phyloP scores from a whole-genome alignment of 129 eudicot species.

The Smallanthus sonchifolius region DNA sequence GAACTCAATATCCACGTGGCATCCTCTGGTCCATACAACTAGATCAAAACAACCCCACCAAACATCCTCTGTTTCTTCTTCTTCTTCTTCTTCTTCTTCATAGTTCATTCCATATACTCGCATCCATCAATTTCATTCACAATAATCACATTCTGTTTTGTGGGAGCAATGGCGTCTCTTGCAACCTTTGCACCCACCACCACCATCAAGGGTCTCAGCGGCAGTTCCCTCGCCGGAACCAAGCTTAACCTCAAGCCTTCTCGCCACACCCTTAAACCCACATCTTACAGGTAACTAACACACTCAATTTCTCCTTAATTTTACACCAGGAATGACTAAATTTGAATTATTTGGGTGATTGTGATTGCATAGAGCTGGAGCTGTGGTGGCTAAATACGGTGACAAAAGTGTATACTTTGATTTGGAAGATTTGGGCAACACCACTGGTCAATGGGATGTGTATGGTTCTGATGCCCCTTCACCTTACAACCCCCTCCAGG shows the following conservation, averaged over 20 bases:
- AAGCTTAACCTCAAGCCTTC: slow-evolving; percentile 72
- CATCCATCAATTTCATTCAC: slow-evolving; percentile 13
- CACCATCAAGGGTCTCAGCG: slow-evolving; percentile 77
- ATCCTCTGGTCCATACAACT: slow-evolving; percentile 35
- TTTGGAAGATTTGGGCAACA: slow-evolving; percentile 94
- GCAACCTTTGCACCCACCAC: slow-evolving; percentile 74
- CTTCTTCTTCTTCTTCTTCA: too few species aligned
- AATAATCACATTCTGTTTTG: slow-evolving; percentile 7
- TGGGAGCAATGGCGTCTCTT: slow-evolving; percentile 66
- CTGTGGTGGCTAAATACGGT: slow-evolving; percentile 95
- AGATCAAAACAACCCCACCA: slow-evolving; percentile 21
- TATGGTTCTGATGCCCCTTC: slow-evolving; percentile 99
- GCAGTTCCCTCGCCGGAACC: slow-evolving; percentile 83
- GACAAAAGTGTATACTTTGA: slow-evolving; percentile 98
- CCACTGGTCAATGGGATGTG: slow-evolving; percentile 98
- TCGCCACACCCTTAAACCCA: slow-evolving; percentile 38
- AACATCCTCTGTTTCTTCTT: neutral
- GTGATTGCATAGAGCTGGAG: slow-evolving; percentile 45
- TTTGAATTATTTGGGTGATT: neutral
- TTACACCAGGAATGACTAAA: neutral
- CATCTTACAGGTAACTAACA: slow-evolving; percentile 8
- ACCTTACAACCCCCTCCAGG: slow-evolving; percentile 97
- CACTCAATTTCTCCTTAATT: neutral
- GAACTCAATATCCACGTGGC: slow-evolving; percentile 50
- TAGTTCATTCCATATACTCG: slow-evolving; percentile 17